Conservation (phyloP, 2,329 filamentous ascomycete genomes). For the Neonectria magnoliae region DNA sequence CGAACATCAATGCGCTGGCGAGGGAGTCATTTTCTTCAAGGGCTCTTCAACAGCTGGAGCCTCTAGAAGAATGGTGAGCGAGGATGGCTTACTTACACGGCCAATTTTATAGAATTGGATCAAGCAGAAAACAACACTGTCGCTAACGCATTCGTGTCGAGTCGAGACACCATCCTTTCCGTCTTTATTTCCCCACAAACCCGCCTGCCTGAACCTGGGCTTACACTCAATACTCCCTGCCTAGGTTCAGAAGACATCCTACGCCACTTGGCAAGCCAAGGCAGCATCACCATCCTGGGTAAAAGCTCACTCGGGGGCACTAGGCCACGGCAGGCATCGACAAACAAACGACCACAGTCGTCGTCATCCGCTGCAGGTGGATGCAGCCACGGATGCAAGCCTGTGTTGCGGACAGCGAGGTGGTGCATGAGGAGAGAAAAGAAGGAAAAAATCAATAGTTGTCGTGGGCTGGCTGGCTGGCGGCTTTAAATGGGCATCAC, state of each 20-base stretch:
- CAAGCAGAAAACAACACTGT: neutral
- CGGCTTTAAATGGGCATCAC: neutral
- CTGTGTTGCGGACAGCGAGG: neutral
- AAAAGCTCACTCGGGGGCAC: neutral
- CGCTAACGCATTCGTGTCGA: neutral
- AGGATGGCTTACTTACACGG: neutral
- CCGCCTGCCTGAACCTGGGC: neutral
- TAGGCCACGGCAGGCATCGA: neutral
- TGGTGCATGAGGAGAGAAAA: neutral
- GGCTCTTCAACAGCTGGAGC: neutral
- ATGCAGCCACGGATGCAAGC: neutral
- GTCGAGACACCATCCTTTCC: neutral
- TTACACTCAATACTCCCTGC: too few relatives aligned
- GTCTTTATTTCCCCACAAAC: neutral
- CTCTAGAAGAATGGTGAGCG: neutral
- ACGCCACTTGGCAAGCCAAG: neutral
- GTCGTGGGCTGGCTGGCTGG: neutral
- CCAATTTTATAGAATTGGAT: neutral
- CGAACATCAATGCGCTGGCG: neutral
- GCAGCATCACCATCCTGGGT: neutral
- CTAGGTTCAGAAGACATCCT: neutral
- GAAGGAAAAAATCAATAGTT: neutral
- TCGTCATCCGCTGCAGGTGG: slow-evolving; percentile 9
- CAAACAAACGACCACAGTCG: slow-evolving; percentile 5
- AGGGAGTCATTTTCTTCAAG: neutral